phyloP scores from a whole-genome alignment of 805 yeast genomes.

The Monosporozyma aquatica region DNA sequence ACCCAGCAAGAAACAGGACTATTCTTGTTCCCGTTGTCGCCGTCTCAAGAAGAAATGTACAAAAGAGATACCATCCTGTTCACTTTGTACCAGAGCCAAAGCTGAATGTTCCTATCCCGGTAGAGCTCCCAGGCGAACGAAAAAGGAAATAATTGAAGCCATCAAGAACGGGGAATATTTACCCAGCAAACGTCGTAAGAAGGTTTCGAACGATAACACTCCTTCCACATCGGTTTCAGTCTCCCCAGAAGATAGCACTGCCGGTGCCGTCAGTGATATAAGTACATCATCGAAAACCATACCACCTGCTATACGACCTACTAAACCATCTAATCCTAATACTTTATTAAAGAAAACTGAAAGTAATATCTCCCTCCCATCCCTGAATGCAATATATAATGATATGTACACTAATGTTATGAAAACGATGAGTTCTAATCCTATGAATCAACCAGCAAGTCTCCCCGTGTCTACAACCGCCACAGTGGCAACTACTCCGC shows the following conservation, averaged over 20 bases:
- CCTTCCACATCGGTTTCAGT: neutral
- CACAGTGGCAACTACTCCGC: neutral
- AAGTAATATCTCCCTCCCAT: neutral
- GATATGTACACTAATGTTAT: neutral
- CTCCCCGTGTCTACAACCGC: neutral
- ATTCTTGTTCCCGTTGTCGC: slow-evolving; percentile 41
- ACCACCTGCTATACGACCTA: neutral
- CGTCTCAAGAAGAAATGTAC: slow-evolving; percentile 42
- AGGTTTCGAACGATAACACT: neutral
- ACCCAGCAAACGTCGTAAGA: slow-evolving; percentile 5
- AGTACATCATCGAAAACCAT: neutral
- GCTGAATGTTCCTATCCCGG: slow-evolving; percentile 36
- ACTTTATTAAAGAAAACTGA: neutral
- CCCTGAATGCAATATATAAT: neutral
- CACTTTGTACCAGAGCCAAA: slow-evolving; percentile 34
- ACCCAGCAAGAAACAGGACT: slow-evolving; percentile 12
- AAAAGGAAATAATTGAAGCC: slow-evolving; percentile 24
- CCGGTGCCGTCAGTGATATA: neutral
- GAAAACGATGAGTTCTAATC: neutral
- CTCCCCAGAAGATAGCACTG: neutral
- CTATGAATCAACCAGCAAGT: neutral
- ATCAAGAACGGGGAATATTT: slow-evolving; percentile 19
- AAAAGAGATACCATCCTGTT: slow-evolving; percentile 36
- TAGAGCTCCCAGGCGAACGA: slow-evolving; percentile 35
- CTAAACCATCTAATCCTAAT: too few relatives aligned